These are phyloP conservation scores for Hypoxylon fuscum DNA, from an alignment of 495 filamentous ascomycete species.

Conservation along the genomic window DNA sequence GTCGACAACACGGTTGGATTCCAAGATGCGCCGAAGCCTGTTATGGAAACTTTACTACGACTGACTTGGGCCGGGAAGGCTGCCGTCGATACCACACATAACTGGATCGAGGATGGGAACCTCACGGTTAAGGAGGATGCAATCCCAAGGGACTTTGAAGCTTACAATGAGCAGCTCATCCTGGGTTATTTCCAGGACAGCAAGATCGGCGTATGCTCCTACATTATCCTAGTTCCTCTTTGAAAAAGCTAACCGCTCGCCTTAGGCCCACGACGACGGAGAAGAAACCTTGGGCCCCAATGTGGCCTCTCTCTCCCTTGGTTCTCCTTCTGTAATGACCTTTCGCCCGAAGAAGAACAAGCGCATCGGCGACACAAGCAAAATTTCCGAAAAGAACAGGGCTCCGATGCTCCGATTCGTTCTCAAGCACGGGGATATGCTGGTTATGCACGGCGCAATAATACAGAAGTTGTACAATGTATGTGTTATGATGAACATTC, in stretches of 20 bases:
- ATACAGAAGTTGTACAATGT: constrained; percentile 81
- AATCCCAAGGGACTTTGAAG: constrained; percentile 37
- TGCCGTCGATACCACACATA: constrained; percentile 46
- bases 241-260: constrained; percentile 37
- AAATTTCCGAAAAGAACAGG: constrained; percentile 34
- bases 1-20: constrained; percentile 70
- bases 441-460: constrained; percentile 79
- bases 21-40: constrained; percentile 62
- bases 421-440: constrained; percentile 80
- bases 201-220: constrained; percentile 69
- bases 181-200: constrained; percentile 79
- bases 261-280: constrained; percentile 86
- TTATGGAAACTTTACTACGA: constrained; percentile 67
- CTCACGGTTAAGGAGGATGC: constrained; percentile 5
- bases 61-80: constrained; percentile 71
- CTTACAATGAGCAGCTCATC: constrained; percentile 79
- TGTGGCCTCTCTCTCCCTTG: constrained; percentile 79
- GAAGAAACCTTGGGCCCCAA: constrained; percentile 78
- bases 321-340: constrained; percentile 74
- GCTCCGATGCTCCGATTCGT: constrained; percentile 44
- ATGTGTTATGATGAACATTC: constrained; percentile 32
- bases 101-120: constrained; percentile 10
- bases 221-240: background rate
- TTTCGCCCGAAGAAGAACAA: constrained; percentile 69
- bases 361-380: constrained; percentile 51